Conservation (phyloP, 2,329 filamentous ascomycete species). For the Chaetothyriales sp. region DNA sequence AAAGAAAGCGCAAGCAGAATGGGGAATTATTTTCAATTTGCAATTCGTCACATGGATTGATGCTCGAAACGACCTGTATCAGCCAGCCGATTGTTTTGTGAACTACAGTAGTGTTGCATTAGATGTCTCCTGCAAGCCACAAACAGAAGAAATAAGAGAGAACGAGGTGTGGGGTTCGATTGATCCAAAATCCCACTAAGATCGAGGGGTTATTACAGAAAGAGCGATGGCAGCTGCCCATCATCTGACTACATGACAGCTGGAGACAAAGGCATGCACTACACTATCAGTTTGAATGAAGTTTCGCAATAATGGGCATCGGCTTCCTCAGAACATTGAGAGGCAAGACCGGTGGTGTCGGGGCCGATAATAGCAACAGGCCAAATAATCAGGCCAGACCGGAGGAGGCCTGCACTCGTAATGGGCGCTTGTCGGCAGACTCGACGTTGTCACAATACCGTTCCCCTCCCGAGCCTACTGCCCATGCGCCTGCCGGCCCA, state of each 20-base stretch:
- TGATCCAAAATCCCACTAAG: too few species aligned
- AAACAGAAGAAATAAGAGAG: not conserved
- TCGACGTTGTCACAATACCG: not conserved
- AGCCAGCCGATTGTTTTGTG: not conserved
- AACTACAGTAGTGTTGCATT: not conserved
- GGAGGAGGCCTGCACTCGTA: not conserved
- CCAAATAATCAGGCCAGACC: not conserved
- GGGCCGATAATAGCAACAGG: slow-evolving; percentile 3
- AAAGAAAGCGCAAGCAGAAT: too few species aligned
- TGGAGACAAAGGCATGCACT: not conserved
- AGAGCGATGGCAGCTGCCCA: not conserved
- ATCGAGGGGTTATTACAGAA: not conserved
- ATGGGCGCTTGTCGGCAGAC: slow-evolving; percentile 3
- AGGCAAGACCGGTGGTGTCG: slow-evolving; percentile 12
- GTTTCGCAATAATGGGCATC: slow-evolving; percentile 4
- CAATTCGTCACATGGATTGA: not conserved
- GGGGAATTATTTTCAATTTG: not conserved
- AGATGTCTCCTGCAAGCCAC: not conserved
- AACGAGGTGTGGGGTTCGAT: not conserved
- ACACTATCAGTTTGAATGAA: not conserved
- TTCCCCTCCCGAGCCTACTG: slow-evolving; percentile 5
- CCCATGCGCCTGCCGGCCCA: not conserved
- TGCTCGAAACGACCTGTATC: not conserved
- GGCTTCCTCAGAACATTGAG: slow-evolving; percentile 15
- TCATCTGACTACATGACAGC: not conserved